These are phyloP conservation scores for Grosmannia huntii DNA, from an alignment of 2,329 filamentous ascomycete species.

Conservation along the genomic window DNA sequence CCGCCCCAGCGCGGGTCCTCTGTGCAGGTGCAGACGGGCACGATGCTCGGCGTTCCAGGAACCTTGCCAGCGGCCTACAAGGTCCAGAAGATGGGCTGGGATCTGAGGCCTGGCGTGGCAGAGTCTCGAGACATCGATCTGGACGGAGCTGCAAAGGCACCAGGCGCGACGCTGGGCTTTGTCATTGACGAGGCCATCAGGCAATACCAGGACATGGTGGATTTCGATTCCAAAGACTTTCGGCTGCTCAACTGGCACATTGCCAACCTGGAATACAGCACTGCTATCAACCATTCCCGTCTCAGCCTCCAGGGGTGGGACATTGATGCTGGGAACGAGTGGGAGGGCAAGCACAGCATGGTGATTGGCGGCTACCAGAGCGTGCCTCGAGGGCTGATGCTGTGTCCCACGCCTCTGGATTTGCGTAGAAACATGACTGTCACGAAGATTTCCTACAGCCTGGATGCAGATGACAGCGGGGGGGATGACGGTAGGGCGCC, in stretches of 20 bases:
- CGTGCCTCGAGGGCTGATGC: slow-evolving; percentile 74
- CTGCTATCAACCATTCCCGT: slow-evolving; percentile 75
- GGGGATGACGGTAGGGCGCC: neutral
- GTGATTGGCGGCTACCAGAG: slow-evolving; percentile 89
- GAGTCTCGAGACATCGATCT: slow-evolving; percentile 59
- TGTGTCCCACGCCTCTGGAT: slow-evolving; percentile 63
- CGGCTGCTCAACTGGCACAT: slow-evolving; percentile 95
- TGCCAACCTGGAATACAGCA: slow-evolving; percentile 95
- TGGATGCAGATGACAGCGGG: neutral
- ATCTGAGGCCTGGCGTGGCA: slow-evolving; percentile 49
- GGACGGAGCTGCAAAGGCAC: slow-evolving; percentile 46
- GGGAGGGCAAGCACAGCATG: slow-evolving; percentile 88
- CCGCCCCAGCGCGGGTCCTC: neutral
- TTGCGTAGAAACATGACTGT: slow-evolving; percentile 64
- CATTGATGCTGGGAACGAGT: slow-evolving; percentile 94
- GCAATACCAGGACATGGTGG: slow-evolving; percentile 74
- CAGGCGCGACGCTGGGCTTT: slow-evolving; percentile 68
- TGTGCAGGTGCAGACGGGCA: neutral
- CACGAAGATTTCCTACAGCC: slow-evolving; percentile 55
- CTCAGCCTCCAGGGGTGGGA: slow-evolving; percentile 90
- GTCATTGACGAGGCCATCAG: slow-evolving; percentile 83
- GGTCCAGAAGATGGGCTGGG: slow-evolving; percentile 73
- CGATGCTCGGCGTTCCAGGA: slow-evolving; percentile 46
- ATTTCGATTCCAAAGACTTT: slow-evolving; percentile 75
- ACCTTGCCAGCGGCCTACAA: slow-evolving; percentile 64